Evolutionary conservation across 1,284 basidiomycete genomes (phyloP).

Genomic region (Termitomyces sp.): DNA sequence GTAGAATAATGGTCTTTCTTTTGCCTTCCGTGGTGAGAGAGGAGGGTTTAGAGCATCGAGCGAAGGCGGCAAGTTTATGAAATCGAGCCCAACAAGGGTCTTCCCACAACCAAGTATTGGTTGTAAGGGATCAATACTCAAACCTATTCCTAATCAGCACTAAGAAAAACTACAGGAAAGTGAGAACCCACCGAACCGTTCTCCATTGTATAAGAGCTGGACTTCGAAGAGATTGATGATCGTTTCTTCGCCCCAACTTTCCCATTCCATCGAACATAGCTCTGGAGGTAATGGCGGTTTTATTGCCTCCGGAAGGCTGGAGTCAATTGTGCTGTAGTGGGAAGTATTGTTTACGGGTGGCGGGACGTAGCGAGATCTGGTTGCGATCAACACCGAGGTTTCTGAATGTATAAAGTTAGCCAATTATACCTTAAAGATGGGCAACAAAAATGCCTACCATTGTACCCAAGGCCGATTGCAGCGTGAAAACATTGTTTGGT

Average conservation of each 20-base stretch:
- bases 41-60: constrained; percentile 15
- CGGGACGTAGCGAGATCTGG: constrained; percentile 49
- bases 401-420: constrained; percentile 35
- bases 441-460: constrained; percentile 38
- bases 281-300: constrained; percentile 28
- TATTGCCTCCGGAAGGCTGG: constrained; percentile 39
- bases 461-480: constrained; percentile 59
- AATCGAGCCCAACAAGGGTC: constrained; percentile 40
- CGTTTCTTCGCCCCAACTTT: constrained; percentile 57
- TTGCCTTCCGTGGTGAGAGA: constrained; percentile 19
- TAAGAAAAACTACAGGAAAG: constrained; percentile 12
- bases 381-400: constrained; percentile 58
- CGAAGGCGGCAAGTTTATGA: constrained; percentile 33
- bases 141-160: constrained; percentile 22
- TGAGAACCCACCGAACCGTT: constrained; percentile 34
- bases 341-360: constrained; percentile 20
- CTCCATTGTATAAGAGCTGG: constrained; percentile 43
- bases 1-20: constrained; percentile 35
- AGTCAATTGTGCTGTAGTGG: constrained; percentile 39
- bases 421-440: not conserved
- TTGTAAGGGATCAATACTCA: constrained; percentile 43
- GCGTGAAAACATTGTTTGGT: constrained; percentile 52
- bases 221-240: constrained; percentile 61
- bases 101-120: constrained; percentile 34
- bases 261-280: constrained; percentile 44